Conservation (phyloP, 495 filamentous ascomycete genomes). For the Penicillium parvum region DNA sequence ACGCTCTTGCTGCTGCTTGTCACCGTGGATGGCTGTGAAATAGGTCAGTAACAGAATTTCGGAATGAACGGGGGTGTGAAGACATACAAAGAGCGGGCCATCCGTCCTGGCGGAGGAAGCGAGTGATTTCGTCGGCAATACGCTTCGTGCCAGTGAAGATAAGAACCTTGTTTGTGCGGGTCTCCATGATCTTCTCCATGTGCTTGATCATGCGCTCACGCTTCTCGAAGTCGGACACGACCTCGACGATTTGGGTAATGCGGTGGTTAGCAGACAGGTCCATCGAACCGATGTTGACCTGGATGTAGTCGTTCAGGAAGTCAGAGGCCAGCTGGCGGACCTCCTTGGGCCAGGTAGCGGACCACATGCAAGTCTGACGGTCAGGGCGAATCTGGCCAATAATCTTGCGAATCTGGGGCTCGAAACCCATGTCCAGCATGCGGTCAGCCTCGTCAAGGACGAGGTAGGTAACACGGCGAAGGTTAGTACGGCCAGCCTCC, state of each 20-base stretch:
- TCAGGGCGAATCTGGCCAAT: constrained; percentile 96
- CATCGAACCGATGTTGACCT: constrained; percentile 98
- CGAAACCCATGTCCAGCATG: constrained; percentile 99
- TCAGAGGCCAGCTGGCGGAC: constrained; percentile 93
- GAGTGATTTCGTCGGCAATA: constrained; percentile 96
- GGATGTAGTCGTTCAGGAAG: constrained; percentile 94
- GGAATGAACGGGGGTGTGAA: neutral
- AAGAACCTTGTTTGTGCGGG: constrained; percentile 86
- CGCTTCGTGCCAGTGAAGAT: constrained; percentile 99
- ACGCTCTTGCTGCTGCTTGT: constrained; percentile 99
- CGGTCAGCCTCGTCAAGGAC: constrained; percentile 98
- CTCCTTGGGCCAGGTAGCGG: constrained; percentile 99
- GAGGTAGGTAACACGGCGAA: constrained; percentile 95
- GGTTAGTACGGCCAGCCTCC: constrained; percentile 94
- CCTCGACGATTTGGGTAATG: constrained; percentile 95
- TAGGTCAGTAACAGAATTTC: constrained; percentile 41
- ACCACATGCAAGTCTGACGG: constrained; percentile 99
- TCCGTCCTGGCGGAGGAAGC: constrained; percentile 97
- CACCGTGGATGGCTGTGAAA: constrained; percentile 83
- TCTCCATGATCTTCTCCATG: constrained; percentile 96
- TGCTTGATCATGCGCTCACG: constrained; percentile 96
- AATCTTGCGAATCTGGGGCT: constrained; percentile 98
- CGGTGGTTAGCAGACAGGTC: constrained; percentile 97
- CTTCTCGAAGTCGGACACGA: constrained; percentile 95
- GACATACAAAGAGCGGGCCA: constrained; percentile 95